Base-by-base conservation (phyloP, 148 eudicot genomes). In the Chenopodium formosanum region DNA sequence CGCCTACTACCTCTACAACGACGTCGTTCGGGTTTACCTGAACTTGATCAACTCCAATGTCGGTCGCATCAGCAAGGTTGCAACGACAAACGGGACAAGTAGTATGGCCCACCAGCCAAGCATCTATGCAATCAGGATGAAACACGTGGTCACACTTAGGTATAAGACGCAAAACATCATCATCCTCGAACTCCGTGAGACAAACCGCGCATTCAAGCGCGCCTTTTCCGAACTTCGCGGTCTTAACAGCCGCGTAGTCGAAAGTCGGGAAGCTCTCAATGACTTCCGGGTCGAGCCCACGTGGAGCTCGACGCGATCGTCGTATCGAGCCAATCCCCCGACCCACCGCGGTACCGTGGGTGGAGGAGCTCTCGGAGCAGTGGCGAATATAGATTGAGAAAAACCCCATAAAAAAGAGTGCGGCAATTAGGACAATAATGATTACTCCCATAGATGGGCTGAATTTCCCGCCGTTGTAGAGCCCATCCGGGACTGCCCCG, bases 371-470 rank as follows among this genome's bases (percentile, higher is more conserved):
- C n/a, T 75, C 82, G 4, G 91, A 12, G 85, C 97, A 89, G 86
- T 88, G 88, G 31, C 97, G 97, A 82, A 93, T 85, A 82, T 89
- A 91, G 19, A 93, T 87, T 13, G 91, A 88, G 89, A 93, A 91
- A 79, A 91, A 89, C 2, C 89, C 93, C 88, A 90, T 89, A 82
- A 91, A 82, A 79, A 91, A 91, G 7, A 93, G 88, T 0, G 97
- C 91, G 0, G 89, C 88, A 0, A 91, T 72, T 0, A 93, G 83
- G 31, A 88, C 85, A 11, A 86, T 85, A 29, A 93, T 85, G 72
- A 93, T 86, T 0, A 88, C 77, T 3, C 91, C 92, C 84, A 91
- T 84, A 0, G 97, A 82, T 0, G 97, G 89, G 81, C 79, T 89
- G 89, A 93, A 86, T 12, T 73, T 79, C 2, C 34, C 27, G 78